Base-by-base conservation (phyloP, 352 stramenopile species). In the Elongisporangium anandrum region DNA sequence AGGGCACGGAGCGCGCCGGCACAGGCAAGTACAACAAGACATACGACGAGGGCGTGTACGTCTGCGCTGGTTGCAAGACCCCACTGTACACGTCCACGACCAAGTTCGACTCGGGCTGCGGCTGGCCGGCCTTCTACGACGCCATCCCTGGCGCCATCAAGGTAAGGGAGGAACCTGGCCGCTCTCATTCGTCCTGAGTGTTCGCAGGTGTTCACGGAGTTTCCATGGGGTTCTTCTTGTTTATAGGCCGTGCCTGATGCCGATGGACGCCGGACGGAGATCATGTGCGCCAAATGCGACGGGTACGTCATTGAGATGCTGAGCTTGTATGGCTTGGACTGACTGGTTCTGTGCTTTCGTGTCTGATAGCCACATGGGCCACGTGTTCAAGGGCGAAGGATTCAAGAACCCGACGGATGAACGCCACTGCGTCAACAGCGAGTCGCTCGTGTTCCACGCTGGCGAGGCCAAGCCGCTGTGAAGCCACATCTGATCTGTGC, bases 91-190 rank as follows among this genome's bases (percentile, higher is more conserved):
- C 75, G 63, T 94, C 86, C 61, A 81, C 71, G 56, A 88, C 81
- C 63, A 97, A 97, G 70, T 97, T 97, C 50, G 85, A 97, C 66
- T 96, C 86, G 41, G 88, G 88, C 53, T 96, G 88, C 60, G 89
- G 89, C 64, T 97, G 89, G 89, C 89, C 89, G 0, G 87, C 88
- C 17, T 97, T 97, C 73, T 94, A 94, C 58, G 87, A 97, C 60
- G 85, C 85, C 26, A 92, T 96, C 69, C 88, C 88, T 1, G 85
- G 86, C 51, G 83, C 86, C 17, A 93, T 97, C 65, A 91, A 93
- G 74, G 79, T 85, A 38, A 12, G 64, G 23, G 9, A 13, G 29
- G 29, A 13, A 41, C 29, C 29, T 13, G 29, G 1, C 29, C 1
- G 29, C 29, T 8, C 9, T 13, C 5, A 41, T 17, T 52, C 20